Evolutionary conservation across 768 basidiomycete species (phyloP), one percentile per base, ranked within the genome.

Genomic region (Cystofilobasidium ferigula): DNA sequence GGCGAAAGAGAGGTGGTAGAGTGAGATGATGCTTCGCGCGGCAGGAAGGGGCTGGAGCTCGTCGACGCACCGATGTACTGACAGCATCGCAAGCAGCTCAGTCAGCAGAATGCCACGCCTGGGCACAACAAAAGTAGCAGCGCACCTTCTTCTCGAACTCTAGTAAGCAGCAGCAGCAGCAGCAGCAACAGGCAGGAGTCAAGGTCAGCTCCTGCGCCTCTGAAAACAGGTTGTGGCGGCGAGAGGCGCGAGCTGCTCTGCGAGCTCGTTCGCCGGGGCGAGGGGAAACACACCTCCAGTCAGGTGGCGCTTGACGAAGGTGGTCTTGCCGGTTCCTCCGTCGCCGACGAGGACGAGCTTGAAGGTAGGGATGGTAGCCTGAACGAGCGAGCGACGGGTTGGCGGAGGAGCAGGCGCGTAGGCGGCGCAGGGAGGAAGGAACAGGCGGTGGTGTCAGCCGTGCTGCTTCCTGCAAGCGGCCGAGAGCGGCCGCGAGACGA

Each of bases 291-390:
- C 18, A 64, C 60, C 61, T 62, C 61, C 61, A 45, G 61, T 62
- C 61, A 62, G 42, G 47, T 62, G 61, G 30, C 61, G 28, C 48
- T 53, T 97, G 81, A 97, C 92, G 78, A 95, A 97, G 61, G 92
- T 97, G 67, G 93, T 97, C 81, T 97, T 68, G 57, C 67, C 93
- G 65, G 93, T 95, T 73, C 93, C 93, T 74, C 92, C 92, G 74
- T 97, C 92, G 71, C 92, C 92, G 71, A 94, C 91, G 71, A 98
- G 89, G 69, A 98, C 94, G 77, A 99, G 90, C 80, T 99, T 99
- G 83, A 98, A 99, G 65, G 91, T 89, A 42, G 95, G 92, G 71
- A 93, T 63, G 35, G 65, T 38, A 51, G 61, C 28, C 61, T 62
- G 43, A 3, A 28, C n/a, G 43, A 3, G 16, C 22, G 26, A 43